Percentiles rank a stretch among this genome's conserved stretches.
Evolutionary conservation across 1,284 basidiomycete species (phyloP).

Genomic region (Trametes hirsuta): DNA sequence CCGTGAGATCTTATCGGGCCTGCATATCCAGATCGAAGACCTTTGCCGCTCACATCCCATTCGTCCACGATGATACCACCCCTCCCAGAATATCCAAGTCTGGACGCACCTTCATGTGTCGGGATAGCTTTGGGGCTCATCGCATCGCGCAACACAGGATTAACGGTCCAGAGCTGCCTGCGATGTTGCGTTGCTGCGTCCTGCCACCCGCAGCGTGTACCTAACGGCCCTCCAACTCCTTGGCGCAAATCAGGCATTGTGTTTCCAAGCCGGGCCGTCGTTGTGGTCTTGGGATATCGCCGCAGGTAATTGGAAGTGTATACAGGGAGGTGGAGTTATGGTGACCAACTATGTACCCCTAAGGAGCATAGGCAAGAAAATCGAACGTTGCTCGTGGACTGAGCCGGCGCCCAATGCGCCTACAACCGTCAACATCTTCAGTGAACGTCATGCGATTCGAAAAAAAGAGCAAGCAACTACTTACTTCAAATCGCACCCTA

Average conservation of each 20-base stretch:
- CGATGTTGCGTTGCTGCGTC: background rate
- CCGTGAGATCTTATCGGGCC: constrained; percentile 6
- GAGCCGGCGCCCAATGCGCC: background rate
- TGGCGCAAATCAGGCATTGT: too few species aligned
- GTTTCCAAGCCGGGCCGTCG: too few species aligned
- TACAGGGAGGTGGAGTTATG: too few species aligned
- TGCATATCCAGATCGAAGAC: constrained; percentile 6
- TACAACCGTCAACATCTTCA: background rate
- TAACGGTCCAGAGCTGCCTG: background rate
- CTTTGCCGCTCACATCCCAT: constrained; percentile 4
- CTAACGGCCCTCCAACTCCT: too few species aligned
- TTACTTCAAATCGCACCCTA: too few species aligned
- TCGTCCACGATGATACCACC: background rate
- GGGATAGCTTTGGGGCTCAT: constrained; percentile 1
- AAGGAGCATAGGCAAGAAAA: background rate
- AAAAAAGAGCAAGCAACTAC: too few species aligned
- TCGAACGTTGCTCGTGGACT: background rate
- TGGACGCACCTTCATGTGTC: background rate
- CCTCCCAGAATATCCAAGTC: background rate
- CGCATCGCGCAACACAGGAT: background rate
- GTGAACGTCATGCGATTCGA: background rate
- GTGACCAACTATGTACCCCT: too few species aligned
- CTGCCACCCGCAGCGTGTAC: too few species aligned
- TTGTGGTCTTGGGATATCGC: too few species aligned
- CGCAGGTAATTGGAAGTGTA: too few species aligned